Evolutionary conservation across 2,329 filamentous ascomycete species (phyloP), one percentile per base, ranked within the genome.

Genomic region (Penicillium sp.): DNA sequence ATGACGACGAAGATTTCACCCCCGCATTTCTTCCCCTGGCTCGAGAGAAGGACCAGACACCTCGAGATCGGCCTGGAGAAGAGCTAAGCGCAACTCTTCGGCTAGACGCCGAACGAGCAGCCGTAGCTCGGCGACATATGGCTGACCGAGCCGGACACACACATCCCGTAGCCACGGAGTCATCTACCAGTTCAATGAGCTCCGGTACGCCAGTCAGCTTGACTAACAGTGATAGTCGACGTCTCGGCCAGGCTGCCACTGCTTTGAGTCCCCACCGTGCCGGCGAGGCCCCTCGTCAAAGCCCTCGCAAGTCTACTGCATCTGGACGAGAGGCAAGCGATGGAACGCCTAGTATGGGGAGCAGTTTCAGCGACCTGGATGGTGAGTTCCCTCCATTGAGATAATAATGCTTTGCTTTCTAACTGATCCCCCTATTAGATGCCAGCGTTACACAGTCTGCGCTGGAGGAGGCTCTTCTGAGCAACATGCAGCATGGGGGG

Each of bases 351-450:
- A 86, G 84, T 62, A 87, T 87, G 83, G 86, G 86, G 0, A 88
- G 85, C 62, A 88, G 85, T 57, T 88, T 88, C 66, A 87, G 84
- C 64, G 86, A 88, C 71, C 75, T 89, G 38, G 86, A 88, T 69
- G 84, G 85, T 84, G 74, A 58, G 71, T 61, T 25, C 14, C 10
- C 28, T 22, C 56, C 17, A 28, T 6, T 34, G 25, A 20, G 15
- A 37, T 25, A 5, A 5, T 50, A 1, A 11, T 41, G 1, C n/a
- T 25, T 4, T 41, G 2, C 15, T 17, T 51, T 14, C 39, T 43
- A 14, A 41, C 47, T 58, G 31, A 51, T 28, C 53, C 17, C 14
- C 8, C 15, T 3, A 41, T n/a, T 20, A 84, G 85, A 86, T 76
- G 81, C 85, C 7, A 86, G 85, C 61, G 83, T 89, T 22, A 88